A percentile compares a stretch with the other conserved stretches of the same genome.
These are phyloP conservation scores for Tagetes erecta DNA, from an alignment of 129 eudicot species.

Conservation along the genomic window DNA sequence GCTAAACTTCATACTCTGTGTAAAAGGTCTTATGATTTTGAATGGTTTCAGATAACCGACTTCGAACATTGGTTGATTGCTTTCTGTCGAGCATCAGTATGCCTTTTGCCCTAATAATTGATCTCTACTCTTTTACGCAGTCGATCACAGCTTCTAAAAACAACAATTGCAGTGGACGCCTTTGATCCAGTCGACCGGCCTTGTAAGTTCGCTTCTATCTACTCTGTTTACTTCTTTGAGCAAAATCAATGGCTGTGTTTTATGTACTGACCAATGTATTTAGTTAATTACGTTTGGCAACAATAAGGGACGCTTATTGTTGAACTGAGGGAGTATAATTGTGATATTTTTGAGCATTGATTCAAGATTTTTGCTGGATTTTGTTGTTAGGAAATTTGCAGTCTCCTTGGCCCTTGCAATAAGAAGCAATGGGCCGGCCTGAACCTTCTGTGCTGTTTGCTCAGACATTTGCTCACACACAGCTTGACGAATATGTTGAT, in stretches of 20 bases:
- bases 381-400: conserved; percentile 4
- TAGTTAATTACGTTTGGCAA: background rate
- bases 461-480: conserved; percentile 87
- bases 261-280: background rate
- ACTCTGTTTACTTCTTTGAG: too few relatives aligned
- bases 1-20: too few relatives aligned
- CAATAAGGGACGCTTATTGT: background rate
- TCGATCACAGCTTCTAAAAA: too few relatives aligned
- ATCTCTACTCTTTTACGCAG: too few relatives aligned
- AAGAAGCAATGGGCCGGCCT: conserved; percentile 76
- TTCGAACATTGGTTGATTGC: too few relatives aligned
- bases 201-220: too few relatives aligned
- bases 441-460: conserved; percentile 92
- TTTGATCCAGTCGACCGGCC: too few relatives aligned
- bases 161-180: too few relatives aligned
- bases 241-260: background rate
- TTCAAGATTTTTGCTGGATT: conserved; percentile 17
- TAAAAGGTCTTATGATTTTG: too few relatives aligned
- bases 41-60: too few relatives aligned
- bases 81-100: too few relatives aligned
- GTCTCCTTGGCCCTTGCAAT: conserved; percentile 12
- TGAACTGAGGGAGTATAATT: background rate
- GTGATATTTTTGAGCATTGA: background rate
- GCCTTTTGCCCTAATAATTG: too few relatives aligned
- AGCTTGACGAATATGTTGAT: conserved; percentile 87